Base-by-base conservation (phyloP, 768 basidiomycete species). In the Epithele typhae region DNA sequence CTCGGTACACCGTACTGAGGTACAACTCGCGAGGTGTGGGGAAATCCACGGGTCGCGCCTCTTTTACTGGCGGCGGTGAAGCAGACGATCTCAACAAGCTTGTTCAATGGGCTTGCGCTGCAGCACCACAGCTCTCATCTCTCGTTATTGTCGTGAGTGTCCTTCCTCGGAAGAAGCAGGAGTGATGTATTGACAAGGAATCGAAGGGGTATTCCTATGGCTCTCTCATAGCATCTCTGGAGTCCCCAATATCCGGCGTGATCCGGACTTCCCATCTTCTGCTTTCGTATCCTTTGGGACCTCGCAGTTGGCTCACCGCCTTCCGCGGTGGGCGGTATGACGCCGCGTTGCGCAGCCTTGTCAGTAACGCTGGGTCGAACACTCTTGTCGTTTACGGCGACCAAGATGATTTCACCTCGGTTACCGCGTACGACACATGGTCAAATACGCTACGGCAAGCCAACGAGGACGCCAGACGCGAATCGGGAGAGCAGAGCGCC, bases 201-300 rank as follows among this genome's bases (percentile, higher is more conserved):
- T n/a, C n/a, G n/a, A 41, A 89, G 86, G 87, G 87, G 5, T 92
- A 92, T 64, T 92, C 89, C 9, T 72, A 90, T 71, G 89, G 89
- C 1, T 79, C 85, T 2, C 70, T 92, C 25, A 81, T 87, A 30
- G 76, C 77, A 10, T 85, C 86, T 7, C 65, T 86, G 49, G 79
- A 80, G 46, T 81, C 85, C 0, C 58, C 78, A 3, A 64, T 82
- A 2, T 30, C 27, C 27, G 66, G 71, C 0, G 65, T 67, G n/a
- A 59, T 83, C 37, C 72, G 68, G 57, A 82, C 78, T 0, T 76
- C 75, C 11, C 84, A 89, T 60, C 67, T 89, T 37, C 60, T 92
- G 33, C 64, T 92, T 18, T 90, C 88, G 3, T 91, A 92, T 58
- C 89, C 89, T 0, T 66, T 91, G 4, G 77, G 81, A 12, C 79